Base-by-base conservation (phyloP, 164 flowering plant species). In the Liriodendron chinense region DNA sequence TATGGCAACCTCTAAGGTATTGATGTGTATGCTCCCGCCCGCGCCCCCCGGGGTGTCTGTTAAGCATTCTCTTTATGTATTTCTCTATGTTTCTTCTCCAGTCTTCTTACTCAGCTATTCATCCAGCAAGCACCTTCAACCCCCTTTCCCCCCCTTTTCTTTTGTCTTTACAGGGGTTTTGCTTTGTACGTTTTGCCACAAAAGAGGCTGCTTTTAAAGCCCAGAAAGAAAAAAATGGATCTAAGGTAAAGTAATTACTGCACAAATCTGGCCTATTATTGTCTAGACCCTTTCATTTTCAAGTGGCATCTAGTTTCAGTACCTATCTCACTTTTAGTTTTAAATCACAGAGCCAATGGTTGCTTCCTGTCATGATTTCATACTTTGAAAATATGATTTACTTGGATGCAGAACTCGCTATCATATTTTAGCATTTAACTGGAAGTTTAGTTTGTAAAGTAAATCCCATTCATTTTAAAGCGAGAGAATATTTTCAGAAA, bases 201-300 rank as follows among this genome's bases (percentile, higher is more conserved):
- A 85, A 81, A 77, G 84, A 82, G 22, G 82, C 87, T 79, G 85
- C 85, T 43, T 61, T 53, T 53, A 82, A 68, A 72, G 87, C 87
- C 65, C 67, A 77, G 20, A 83, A 71, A 71, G 84, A 85, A 77
- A 82, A 77, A 73, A 28, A 80, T 56, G 83, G 81, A 62, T 47
- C 24, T 23, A n/a, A 79, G 85, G 87, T 85, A 83, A 70, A 43
- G 23, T 2, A 21, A 18, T 67, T 65, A 63, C 43, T 72, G 43
- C 9, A n/a, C 23, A 64, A 1, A 73, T 62, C 68, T n/a, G 24
- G 75, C 20, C n/a, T 61, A 21, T 73, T 13, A 14, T 64, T 47
- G 18, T 49, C 13, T 1, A 53, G 18, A 53, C 59, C 18, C 9
- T 53, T 12, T 53, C 59, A 53, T 10, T 12, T 10, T 12, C 18